These are phyloP conservation scores for Pseudoneurospora amorphoporcata DNA, from an alignment of 495 filamentous ascomycete species.

Conservation along the genomic window DNA sequence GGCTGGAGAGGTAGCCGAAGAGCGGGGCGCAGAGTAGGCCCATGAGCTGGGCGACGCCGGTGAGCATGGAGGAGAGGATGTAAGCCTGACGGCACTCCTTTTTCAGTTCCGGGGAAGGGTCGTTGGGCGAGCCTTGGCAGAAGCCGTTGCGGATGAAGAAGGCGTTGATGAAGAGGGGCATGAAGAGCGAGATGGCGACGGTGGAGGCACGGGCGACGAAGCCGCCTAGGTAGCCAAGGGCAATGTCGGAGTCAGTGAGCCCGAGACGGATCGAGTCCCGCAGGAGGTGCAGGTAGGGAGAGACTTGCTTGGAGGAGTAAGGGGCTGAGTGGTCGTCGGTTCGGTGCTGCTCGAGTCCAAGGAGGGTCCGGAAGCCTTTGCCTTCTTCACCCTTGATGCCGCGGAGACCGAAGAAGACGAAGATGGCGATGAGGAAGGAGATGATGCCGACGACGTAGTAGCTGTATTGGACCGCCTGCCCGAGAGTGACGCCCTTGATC, in stretches of 20 bases:
- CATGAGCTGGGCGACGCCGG: conserved; percentile 77
- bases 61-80: conserved; percentile 69
- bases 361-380: conserved; percentile 53
- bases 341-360: conserved; percentile 26
- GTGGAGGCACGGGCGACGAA: conserved; percentile 95
- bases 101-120: conserved; percentile 59
- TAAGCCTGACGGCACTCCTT: conserved; percentile 76
- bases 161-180: conserved; percentile 82
- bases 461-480: conserved; percentile 59
- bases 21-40: conserved; percentile 76
- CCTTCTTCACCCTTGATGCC: conserved; percentile 65
- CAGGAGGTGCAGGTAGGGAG: conserved; percentile 44
- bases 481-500: conserved; percentile 51
- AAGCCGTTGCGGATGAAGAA: conserved; percentile 77
- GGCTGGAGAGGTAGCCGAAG: conserved; percentile 71
- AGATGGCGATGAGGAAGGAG: conserved; percentile 59
- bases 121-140: conserved; percentile 53
- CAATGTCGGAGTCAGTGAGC: conserved; percentile 62
- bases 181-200: conserved; percentile 87
- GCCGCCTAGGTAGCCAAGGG: conserved; percentile 81
- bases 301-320: conserved; percentile 10
- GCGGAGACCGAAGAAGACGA: conserved; percentile 73
- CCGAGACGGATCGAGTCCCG: conserved; percentile 61
- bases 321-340: conserved; percentile 9
- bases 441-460: conserved; percentile 75